Evolutionary conservation across 2,329 filamentous ascomycete species (phyloP).

Genomic region (Albophoma yamanashiensis): DNA sequence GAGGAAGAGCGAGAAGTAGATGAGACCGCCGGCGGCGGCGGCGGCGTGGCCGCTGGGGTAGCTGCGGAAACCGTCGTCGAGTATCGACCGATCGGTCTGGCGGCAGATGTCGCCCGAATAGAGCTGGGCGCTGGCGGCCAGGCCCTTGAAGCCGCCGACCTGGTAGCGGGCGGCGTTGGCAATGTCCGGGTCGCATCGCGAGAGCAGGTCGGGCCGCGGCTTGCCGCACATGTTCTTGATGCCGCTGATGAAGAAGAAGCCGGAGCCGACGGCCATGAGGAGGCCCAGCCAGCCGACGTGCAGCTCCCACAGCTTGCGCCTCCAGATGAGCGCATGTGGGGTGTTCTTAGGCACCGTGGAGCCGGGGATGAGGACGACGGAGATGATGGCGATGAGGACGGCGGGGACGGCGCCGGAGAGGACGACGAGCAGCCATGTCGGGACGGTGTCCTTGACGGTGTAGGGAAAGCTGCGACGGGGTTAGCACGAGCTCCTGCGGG

Average conservation of each 20-base stretch:
- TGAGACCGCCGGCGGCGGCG: slow-evolving; percentile 65
- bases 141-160: slow-evolving; percentile 48
- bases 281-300: slow-evolving; percentile 80
- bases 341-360: slow-evolving; percentile 52
- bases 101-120: slow-evolving; percentile 70
- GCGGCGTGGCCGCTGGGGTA: slow-evolving; percentile 51
- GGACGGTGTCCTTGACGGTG: slow-evolving; percentile 60
- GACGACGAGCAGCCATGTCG: slow-evolving; percentile 53
- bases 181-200: slow-evolving; percentile 68
- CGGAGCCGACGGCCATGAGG: slow-evolving; percentile 56
- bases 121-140: slow-evolving; percentile 50
- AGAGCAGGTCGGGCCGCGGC: slow-evolving; percentile 72
- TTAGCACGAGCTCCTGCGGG: not conserved
- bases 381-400: slow-evolving; percentile 56
- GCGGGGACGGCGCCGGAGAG: slow-evolving; percentile 54
- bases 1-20: slow-evolving; percentile 80
- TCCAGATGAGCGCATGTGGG: slow-evolving; percentile 57
- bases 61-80: slow-evolving; percentile 75
- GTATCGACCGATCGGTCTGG: slow-evolving; percentile 46
- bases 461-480: slow-evolving; percentile 50
- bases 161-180: slow-evolving; percentile 46
- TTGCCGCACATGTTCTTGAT: slow-evolving; percentile 70
- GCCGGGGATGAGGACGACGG: slow-evolving; percentile 62
- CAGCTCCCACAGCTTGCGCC: slow-evolving; percentile 81
- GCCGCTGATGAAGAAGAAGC: slow-evolving; percentile 74